Evolutionary conservation across 2,329 filamentous ascomycete genomes (phyloP).

Genomic region (Hypoxylon sp.): DNA sequence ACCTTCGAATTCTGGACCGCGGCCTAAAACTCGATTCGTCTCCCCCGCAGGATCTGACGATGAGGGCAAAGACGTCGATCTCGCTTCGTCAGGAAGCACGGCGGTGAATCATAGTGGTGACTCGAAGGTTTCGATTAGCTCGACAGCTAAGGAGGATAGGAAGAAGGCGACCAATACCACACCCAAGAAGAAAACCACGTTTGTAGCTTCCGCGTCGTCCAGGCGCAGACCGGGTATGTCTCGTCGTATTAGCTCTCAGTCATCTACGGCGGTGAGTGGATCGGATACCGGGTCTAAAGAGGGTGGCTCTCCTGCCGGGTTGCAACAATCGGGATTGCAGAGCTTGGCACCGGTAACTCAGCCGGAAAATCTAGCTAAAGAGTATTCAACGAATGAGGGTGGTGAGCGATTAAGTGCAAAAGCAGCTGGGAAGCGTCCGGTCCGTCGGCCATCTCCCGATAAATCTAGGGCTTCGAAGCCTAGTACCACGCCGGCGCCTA

Average conservation of each 20-base stretch:
- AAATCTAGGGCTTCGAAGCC: conserved; percentile 27
- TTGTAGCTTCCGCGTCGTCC: conserved; percentile 58
- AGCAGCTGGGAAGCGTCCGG: conserved; percentile 62
- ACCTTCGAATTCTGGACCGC: conserved; percentile 64
- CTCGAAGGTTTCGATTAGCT: conserved; percentile 39
- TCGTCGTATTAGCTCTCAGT: conserved; percentile 62
- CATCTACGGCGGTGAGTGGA: conserved; percentile 50
- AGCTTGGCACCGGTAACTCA: conserved; percentile 45
- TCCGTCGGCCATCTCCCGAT: conserved; percentile 31
- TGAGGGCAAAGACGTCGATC: conserved; percentile 49
- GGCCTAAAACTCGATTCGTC: conserved; percentile 71
- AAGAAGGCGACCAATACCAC: conserved; percentile 39
- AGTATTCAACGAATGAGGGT: conserved; percentile 25
- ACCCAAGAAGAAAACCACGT: conserved; percentile 52
- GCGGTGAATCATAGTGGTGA: conserved; percentile 45
- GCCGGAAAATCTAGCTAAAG: conserved; percentile 45
- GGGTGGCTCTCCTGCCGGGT: conserved; percentile 42
- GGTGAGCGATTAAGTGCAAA: conserved; percentile 55
- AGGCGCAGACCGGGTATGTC: conserved; percentile 61
- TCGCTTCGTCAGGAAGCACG: conserved; percentile 58
- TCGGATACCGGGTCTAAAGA: conserved; percentile 53
- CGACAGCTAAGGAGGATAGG: conserved; percentile 44
- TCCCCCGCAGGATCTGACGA: conserved; percentile 63
- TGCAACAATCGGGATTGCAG: conserved; percentile 41
- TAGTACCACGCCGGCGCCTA: conserved; percentile 14